Evolutionary conservation across 352 stramenopile species (phyloP).

Genomic region (Elongisporangium senticosum): DNA sequence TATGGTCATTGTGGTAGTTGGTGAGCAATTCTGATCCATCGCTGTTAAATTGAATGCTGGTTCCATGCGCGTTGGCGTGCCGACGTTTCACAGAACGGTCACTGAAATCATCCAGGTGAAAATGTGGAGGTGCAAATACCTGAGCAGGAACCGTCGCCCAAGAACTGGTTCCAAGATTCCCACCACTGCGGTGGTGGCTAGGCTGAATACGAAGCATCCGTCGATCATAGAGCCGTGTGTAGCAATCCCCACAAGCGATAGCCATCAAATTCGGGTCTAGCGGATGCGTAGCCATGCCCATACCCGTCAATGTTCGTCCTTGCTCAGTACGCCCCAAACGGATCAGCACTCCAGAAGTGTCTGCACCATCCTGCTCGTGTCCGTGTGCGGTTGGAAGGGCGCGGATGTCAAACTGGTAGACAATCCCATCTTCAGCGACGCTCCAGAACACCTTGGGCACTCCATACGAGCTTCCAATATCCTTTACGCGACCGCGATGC

Average conservation of each 20-base stretch:
- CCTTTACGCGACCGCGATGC: slow-evolving; percentile 77
- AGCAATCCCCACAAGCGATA: slow-evolving; percentile 74
- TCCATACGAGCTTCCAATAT: slow-evolving; percentile 56
- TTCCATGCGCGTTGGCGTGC: slow-evolving; percentile 62
- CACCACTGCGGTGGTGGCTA: slow-evolving; percentile 7
- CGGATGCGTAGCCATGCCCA: slow-evolving; percentile 70
- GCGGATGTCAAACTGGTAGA: slow-evolving; percentile 81
- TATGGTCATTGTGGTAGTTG: slow-evolving; percentile 85
- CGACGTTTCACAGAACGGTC: slow-evolving; percentile 26
- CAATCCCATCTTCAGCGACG: slow-evolving; percentile 76
- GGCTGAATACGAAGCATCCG: slow-evolving; percentile 62
- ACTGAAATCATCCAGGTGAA: slow-evolving; percentile 58
- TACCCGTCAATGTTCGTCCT: slow-evolving; percentile 43
- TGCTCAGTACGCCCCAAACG: slow-evolving; percentile 50
- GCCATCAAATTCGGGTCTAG: slow-evolving; percentile 67
- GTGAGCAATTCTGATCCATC: slow-evolving; percentile 62
- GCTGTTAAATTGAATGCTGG: slow-evolving; percentile 75
- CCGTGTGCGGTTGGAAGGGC: slow-evolving; percentile 24
- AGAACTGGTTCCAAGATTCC: slow-evolving; percentile 4
- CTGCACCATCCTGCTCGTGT: slow-evolving; percentile 15
- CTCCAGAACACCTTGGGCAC: slow-evolving; percentile 84
- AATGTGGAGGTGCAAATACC: slow-evolving; percentile 70
- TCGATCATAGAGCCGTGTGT: slow-evolving; percentile 71
- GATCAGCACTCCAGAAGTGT: slow-evolving; percentile 52
- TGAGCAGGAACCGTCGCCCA: slow-evolving; percentile 44